phyloP scores from a whole-genome alignment of 306 rosid species.

The Malus orientalis region DNA sequence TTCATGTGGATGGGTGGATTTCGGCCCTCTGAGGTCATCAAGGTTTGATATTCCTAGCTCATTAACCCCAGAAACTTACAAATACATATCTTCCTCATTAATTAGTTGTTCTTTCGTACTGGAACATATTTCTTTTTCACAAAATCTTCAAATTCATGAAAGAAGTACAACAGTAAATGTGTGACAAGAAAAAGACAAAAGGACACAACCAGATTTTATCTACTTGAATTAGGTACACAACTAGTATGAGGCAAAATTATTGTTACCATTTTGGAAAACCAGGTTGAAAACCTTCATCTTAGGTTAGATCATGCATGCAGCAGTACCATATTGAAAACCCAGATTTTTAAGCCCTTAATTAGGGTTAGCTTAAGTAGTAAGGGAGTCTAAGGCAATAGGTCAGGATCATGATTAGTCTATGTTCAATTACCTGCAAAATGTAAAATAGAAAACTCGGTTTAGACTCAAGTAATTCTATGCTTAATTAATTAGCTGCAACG shows the following conservation, averaged over 20 bases:
- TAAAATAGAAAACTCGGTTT: not conserved
- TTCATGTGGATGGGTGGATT: slow-evolving; percentile 96
- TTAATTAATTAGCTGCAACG: not conserved
- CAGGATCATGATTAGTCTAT: not conserved
- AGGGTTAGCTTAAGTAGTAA: not conserved
- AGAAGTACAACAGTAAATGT: not conserved
- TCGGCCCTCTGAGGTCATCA: slow-evolving; percentile 85
- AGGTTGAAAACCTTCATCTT: not conserved
- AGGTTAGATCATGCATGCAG: not conserved
- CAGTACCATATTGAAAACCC: not conserved
- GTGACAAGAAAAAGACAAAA: slow-evolving; percentile 19
- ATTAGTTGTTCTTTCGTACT: not conserved
- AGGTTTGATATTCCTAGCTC: slow-evolving; percentile 31
- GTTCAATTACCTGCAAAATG: not conserved
- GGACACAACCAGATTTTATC: not conserved
- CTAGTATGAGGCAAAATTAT: not conserved
- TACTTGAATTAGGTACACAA: not conserved
- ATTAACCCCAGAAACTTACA: not conserved
- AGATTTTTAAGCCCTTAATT: not conserved
- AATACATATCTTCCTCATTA: not conserved
- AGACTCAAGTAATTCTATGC: not conserved
- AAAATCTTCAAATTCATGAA: not conserved
- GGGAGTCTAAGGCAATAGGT: too few relatives aligned
- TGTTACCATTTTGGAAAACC: not conserved
- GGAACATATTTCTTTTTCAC: not conserved